These are phyloP conservation scores for Amorphotheca resinae DNA, from an alignment of 495 filamentous ascomycete species.

Conservation along the genomic window DNA sequence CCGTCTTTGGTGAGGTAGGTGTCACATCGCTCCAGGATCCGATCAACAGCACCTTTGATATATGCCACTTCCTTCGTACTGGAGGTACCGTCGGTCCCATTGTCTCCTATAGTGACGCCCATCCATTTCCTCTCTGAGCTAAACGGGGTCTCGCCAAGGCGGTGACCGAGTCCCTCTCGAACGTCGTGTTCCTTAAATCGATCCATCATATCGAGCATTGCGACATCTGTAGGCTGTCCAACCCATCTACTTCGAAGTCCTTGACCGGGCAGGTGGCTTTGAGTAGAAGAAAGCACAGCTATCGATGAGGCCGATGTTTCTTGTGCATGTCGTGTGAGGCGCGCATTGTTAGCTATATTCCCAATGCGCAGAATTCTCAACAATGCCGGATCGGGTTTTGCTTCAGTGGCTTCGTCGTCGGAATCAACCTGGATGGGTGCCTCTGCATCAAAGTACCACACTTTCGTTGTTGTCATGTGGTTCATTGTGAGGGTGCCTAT, in stretches of 20 bases:
- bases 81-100: conserved; percentile 28
- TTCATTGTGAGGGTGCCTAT: conserved; percentile 79
- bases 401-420: conserved; percentile 46
- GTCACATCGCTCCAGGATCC: conserved; percentile 73
- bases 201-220: conserved; percentile 85
- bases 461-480: conserved; percentile 94
- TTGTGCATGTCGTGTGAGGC: conserved; percentile 46
- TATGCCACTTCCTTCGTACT: conserved; percentile 63
- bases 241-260: conserved; percentile 66
- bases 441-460: conserved; percentile 78
- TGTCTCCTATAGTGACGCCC: conserved; percentile 70
- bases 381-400: conserved; percentile 56
- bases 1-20: conserved; percentile 83
- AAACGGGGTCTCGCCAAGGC: conserved; percentile 79
- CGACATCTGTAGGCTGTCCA: conserved; percentile 93
- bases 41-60: conserved; percentile 89
- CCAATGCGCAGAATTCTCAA: conserved; percentile 74
- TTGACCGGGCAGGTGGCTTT: conserved; percentile 27
- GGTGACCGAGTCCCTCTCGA: conserved; percentile 65
- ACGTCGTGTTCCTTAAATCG: conserved; percentile 82
- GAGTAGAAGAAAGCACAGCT: conserved; percentile 65
- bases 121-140: conserved; percentile 99
- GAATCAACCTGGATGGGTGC: conserved; percentile 62
- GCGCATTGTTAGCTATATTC: conserved; percentile 92
- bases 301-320: conserved; percentile 57